These are phyloP conservation scores for Stephania yunnanensis DNA, from an alignment of 164 flowering plant genomes.

Conservation along the genomic window DNA sequence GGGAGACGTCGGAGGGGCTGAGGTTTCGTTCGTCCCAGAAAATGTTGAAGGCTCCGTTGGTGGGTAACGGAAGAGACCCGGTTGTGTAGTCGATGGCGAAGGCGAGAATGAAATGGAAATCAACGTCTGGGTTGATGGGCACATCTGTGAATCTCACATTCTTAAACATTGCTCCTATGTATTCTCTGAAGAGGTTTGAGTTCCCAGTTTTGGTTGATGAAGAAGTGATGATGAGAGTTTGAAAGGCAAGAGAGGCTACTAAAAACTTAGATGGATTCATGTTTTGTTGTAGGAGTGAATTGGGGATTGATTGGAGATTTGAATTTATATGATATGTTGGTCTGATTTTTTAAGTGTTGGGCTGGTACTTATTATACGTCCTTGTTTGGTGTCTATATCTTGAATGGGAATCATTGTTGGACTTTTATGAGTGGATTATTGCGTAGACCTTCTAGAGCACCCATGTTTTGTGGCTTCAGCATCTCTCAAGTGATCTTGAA, in stretches of 20 bases:
- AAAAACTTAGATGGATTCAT: slow-evolving; percentile 16
- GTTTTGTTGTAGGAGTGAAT: neutral
- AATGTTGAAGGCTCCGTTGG: slow-evolving; percentile 49
- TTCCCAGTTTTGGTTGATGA: slow-evolving; percentile 22
- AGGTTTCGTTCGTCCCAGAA: slow-evolving; percentile 50
- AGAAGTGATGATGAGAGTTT: slow-evolving; percentile 14
- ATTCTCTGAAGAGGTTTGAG: slow-evolving; percentile 38
- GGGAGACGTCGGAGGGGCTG: slow-evolving; percentile 33
- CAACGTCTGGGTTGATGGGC: slow-evolving; percentile 38
- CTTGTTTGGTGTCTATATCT: no score
- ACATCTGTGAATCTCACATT: slow-evolving; percentile 51
- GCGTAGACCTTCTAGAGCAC: no score
- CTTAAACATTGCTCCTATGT: slow-evolving; percentile 55
- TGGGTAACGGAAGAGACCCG: slow-evolving; percentile 33
- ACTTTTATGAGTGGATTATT: no score
- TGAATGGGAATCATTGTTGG: no score
- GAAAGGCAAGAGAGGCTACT: slow-evolving; percentile 16
- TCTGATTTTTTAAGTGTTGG: no score
- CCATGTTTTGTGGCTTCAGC: no score
- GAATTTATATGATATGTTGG: neutral
- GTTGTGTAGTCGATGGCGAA: slow-evolving; percentile 58
- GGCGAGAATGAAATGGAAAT: slow-evolving; percentile 60
- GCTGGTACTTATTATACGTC: no score
- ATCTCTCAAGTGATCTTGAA: no score
- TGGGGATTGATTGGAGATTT: neutral